Evolutionary conservation across 2,329 filamentous ascomycete species (phyloP), one percentile per base, ranked within the genome.

Genomic region (Fonsecaea nubica): DNA sequence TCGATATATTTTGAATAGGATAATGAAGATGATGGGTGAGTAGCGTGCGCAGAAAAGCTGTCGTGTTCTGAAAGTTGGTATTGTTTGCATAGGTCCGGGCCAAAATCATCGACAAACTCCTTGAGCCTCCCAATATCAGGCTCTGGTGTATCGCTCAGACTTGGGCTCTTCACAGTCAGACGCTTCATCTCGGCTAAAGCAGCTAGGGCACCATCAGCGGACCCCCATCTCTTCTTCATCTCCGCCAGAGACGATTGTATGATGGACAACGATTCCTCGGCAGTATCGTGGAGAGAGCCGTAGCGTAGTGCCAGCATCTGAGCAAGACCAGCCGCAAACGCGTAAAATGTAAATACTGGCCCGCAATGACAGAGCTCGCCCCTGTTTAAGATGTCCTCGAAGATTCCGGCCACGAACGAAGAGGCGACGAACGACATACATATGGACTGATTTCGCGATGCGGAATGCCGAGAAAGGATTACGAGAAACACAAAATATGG

Each of bases 331-430:
- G 64, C 64, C 9, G 59, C 64, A 62, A 66, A 50, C 18, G 53
- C 58, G 58, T 66, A 66, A 35, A 66, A 66, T 13, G 59, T 59
- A 21, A 58, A 66, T 10, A 59, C 64, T n/a, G 64, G 64, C n/a
- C 58, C 64, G 21, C 48, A 59, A 50, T 62, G 52, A 18, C 58
- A 56, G 40, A 66, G 48, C 53, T 82, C 78, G 58, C 80, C 78
- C 0, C 77, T 72, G 25, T 78, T 75, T 25, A 81, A 75, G 54
- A 81, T 78, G 50, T 79, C 77, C 59, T 80, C 78, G 33, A 79
- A 80, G 1, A 81, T 78, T 0, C 79, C 78, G 0, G 77, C 78
- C 30, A 81, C 74, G 56, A 78, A 80, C 0, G 79, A 80, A 0
- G 79, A 79, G 7, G 79, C 78, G 0, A 81, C 71, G 0, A 81